Conservation (phyloP, 768 basidiomycete species). For the Coprinopsis strossmayeri region DNA sequence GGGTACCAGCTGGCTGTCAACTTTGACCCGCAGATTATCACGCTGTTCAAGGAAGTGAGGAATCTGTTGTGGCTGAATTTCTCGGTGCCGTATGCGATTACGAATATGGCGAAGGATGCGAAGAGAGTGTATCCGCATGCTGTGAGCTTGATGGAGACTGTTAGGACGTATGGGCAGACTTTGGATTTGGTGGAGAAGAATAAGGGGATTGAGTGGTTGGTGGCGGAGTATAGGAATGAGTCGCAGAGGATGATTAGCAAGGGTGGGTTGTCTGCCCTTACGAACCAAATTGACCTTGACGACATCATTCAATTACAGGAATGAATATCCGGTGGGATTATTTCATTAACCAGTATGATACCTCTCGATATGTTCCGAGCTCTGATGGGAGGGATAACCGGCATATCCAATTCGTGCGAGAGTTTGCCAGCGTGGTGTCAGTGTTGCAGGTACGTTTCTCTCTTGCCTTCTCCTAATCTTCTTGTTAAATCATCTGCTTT, state of each 20-base stretch:
- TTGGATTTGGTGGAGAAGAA: conserved; percentile 86
- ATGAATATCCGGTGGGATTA: conserved; percentile 97
- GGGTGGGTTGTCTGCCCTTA: conserved; percentile 44
- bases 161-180: conserved; percentile 96
- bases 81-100: conserved; percentile 89
- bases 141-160: conserved; percentile 97
- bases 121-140: conserved; percentile 98
- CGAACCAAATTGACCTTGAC: no score
- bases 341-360: conserved; percentile 92
- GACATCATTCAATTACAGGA: no score
- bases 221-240: conserved; percentile 91
- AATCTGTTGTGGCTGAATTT: conserved; percentile 95
- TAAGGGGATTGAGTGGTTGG: conserved; percentile 88
- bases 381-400: conserved; percentile 79
- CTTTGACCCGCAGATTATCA: conserved; percentile 98
- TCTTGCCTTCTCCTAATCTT: not conserved
- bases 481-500: conserved; percentile 2
- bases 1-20: conserved; percentile 89
- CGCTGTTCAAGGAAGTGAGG: conserved; percentile 96
- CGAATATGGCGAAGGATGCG: conserved; percentile 97
- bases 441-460: conserved; percentile 62
- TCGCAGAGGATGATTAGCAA: conserved; percentile 88
- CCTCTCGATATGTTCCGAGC: conserved; percentile 63
- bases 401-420: conserved; percentile 90
- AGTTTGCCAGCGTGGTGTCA: conserved; percentile 91